Conservation (phyloP, 2,329 filamentous ascomycete species). For the Hypocrella siamensis region DNA sequence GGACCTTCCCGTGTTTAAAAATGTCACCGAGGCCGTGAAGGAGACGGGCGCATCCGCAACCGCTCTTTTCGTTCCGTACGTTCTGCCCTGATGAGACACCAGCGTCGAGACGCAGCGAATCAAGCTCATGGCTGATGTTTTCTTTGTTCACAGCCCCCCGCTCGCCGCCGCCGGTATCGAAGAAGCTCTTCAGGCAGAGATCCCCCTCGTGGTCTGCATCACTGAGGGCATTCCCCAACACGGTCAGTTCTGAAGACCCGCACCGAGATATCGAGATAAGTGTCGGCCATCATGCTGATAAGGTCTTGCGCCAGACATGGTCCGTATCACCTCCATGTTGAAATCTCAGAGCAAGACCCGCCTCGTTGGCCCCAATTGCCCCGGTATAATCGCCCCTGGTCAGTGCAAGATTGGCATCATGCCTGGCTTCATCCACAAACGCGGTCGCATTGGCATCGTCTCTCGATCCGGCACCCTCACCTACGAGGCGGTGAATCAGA, state of each 20-base stretch:
- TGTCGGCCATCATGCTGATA: too few species aligned
- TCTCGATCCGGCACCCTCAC: conserved; percentile 95
- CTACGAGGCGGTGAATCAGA: conserved; percentile 99
- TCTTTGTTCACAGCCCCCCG: conserved; percentile 52
- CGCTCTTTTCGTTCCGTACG: conserved; percentile 90
- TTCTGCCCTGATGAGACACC: too few species aligned
- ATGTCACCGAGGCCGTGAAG: conserved; percentile 76
- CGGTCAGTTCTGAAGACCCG: conserved; percentile 39
- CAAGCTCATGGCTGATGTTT: not conserved
- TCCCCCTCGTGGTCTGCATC: conserved; percentile 91
- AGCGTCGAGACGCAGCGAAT: too few species aligned
- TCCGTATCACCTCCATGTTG: conserved; percentile 93
- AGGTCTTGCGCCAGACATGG: conserved; percentile 57
- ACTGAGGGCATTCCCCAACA: conserved; percentile 97
- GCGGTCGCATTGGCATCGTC: conserved; percentile 95
- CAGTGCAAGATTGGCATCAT: conserved; percentile 99
- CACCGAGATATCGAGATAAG: too few species aligned
- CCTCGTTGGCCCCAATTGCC: conserved; percentile 94
- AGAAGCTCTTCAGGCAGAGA: conserved; percentile 85
- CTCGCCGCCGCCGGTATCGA: conserved; percentile 90
- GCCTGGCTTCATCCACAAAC: conserved; percentile 99
- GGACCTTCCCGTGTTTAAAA: conserved; percentile 82
- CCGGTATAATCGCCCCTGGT: conserved; percentile 84
- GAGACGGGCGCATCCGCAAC: conserved; percentile 81
- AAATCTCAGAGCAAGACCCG: conserved; percentile 96